Evolutionary conservation across 768 basidiomycete species (phyloP), one percentile per base, ranked within the genome.

Genomic region (Lactifluus pinguis): DNA sequence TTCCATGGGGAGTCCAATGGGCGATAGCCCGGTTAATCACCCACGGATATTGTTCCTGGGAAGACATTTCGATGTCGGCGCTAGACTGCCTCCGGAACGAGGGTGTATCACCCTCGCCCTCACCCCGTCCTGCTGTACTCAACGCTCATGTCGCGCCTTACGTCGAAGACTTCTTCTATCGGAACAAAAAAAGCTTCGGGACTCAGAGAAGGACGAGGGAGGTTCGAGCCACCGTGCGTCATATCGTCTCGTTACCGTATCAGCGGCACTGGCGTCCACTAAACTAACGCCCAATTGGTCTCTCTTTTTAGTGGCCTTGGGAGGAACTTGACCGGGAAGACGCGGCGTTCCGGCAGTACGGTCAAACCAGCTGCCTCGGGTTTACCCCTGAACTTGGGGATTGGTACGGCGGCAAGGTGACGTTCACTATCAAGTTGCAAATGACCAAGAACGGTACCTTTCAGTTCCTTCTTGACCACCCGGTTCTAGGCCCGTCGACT

Each of bases 391-490:
- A 72, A 19, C 64, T 69, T 32, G 70, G 73, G 5, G 71, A 70
- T 6, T 86, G 82, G 80, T 84, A 82, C 63, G 86, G 83, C 1
- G 86, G 87, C 0, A 79, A 80, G 65, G 75, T 86, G 0, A 73
- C 80, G 4, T 86, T 87, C 64, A 67, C 74, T 0, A 80, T 75
- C 0, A 78, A 70, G 53, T 58, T 79, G 15, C 67, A 72, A 44
- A 44, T 51, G n/a, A 11, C 39, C 7, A 51, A 56, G 29, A 42
- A 11, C 30, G 57, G 58, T 0, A 36, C 47, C 0, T 79, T 76
- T 59, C 72, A 68, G 32, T 65, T 87, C 11, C 62, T 69, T 8
- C 74, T 87, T 7, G 79, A 83, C 19, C 75, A 69, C 3, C 79
- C 80, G 1, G 72, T 74, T 39, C 72, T 86, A 0, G 80, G 81